Evolutionary conservation across 495 filamentous ascomycete genomes (phyloP), one percentile per base, ranked within the genome.

Genomic region (Aspergillus heteromorphus): DNA sequence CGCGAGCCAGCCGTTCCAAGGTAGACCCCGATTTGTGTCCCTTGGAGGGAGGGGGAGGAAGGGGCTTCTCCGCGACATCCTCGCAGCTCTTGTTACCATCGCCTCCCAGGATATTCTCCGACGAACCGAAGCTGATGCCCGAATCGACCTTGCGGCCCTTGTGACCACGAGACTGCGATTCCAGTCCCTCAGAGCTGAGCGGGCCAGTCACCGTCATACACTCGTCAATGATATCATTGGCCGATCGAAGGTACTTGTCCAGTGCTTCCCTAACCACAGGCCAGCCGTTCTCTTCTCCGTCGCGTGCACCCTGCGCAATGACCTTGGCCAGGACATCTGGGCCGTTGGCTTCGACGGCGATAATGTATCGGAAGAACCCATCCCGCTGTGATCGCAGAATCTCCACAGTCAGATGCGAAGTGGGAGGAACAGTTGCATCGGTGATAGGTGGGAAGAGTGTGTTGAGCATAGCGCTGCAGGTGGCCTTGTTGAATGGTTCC

Each of bases 381-480:
- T 82, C 75, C 7, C 87, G 82, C 56, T 89, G 84, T 5, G 70
- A 64, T 36, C 73, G 72, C 19, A 88, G 76, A 2, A 80, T 72
- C 3, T 73, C 61, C 4, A 72, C 65, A 5, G 80, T 83, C 53
- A 87, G 70, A 45, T 81, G 74, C n/a, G 74, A 60, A 17, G 81
- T 82, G 0, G 83, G 80, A 21, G 68, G 65, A 5, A 67, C 57
- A 17, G 77, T 77, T 2, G 74, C 70, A 6, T 71, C 64, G 47
- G 71, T 75, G 27, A 74, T 65, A 18, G 78, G 83, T 17, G 86
- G 86, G 57, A 87, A 85, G n/a, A 90, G 74, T 20, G 86, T 88
- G 70, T 90, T 90, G 36, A 90, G 79, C 79, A 89, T 84, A 48
- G 84, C 87, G 50, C 87, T 77, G 66, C 85, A 85, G 60, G 87